Percentiles rank a stretch among this genome's conserved stretches.
These are phyloP conservation scores for Silybum marianum DNA, from an alignment of 129 eudicot genomes.

Conservation along the genomic window DNA sequence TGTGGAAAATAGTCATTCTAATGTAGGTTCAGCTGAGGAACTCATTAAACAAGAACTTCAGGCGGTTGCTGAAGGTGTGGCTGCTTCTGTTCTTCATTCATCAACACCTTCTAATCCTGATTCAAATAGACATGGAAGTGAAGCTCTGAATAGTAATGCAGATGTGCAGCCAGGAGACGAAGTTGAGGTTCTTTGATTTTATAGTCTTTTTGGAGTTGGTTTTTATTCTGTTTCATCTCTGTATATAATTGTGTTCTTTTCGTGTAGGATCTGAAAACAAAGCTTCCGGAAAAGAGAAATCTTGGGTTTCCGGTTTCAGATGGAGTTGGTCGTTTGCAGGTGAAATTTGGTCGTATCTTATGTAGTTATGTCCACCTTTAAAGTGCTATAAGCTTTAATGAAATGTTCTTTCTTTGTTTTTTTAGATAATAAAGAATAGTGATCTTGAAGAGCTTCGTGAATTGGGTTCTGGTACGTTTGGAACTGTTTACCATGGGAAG, in stretches of 20 bases:
- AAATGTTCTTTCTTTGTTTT: neutral
- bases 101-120: conserved; percentile 61
- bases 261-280: conserved; percentile 53
- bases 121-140: conserved; percentile 38
- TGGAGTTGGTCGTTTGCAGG: conserved; percentile 89
- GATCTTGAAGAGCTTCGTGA: conserved; percentile 96
- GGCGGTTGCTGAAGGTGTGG: conserved; percentile 95
- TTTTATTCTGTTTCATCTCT: conserved; percentile 2
- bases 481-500: conserved; percentile 95
- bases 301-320: conserved; percentile 78
- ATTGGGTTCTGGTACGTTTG: conserved; percentile 94
- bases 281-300: conserved; percentile 60
- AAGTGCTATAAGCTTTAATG: conserved; percentile 11
- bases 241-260: neutral
- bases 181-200: conserved; percentile 49
- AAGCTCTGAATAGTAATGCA: conserved; percentile 40
- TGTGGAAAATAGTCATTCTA: conserved; percentile 44
- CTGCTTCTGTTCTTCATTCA: conserved; percentile 81
- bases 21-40: conserved; percentile 80
- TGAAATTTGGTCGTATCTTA: conserved; percentile 21
- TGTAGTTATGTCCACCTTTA: conserved; percentile 2
- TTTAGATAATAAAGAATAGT: conserved; percentile 69
- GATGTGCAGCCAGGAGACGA: conserved; percentile 42
- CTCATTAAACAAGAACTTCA: conserved; percentile 88
- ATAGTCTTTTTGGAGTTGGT: conserved; percentile 5